phyloP scores from a whole-genome alignment of 1,284 basidiomycete genomes.

The Gymnopus androsaceus region DNA sequence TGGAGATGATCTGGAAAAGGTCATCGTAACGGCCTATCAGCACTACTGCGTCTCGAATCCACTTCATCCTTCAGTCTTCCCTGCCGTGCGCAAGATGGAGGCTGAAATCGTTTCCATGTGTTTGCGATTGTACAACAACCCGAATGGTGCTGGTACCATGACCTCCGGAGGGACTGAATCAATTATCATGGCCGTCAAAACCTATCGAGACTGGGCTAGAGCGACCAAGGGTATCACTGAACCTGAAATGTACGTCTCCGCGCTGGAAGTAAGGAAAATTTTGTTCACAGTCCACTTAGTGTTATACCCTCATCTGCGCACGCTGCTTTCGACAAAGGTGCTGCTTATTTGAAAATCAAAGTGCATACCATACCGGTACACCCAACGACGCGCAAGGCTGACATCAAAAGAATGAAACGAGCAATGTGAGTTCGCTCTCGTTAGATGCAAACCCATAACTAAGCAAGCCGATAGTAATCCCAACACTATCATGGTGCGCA shows the following conservation, averaged over 20 bases:
- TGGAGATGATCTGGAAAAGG: constrained; percentile 75
- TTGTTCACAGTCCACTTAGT: constrained; percentile 44
- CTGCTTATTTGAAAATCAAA: constrained; percentile 90
- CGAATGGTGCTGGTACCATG: constrained; percentile 85
- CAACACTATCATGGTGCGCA: constrained; percentile 77
- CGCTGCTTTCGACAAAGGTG: constrained; percentile 95
- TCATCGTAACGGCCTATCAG: constrained; percentile 71
- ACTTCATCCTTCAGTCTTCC: constrained; percentile 94
- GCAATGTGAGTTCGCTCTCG: constrained; percentile 71
- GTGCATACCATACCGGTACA: constrained; percentile 90
- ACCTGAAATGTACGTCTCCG: constrained; percentile 80
- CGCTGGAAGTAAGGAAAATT: not conserved
- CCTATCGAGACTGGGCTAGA: constrained; percentile 91
- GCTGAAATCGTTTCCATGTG: constrained; percentile 96
- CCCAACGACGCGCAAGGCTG: constrained; percentile 76
- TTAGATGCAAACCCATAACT: constrained; percentile 1
- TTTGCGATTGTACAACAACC: constrained; percentile 83
- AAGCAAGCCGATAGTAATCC: constrained; percentile 52
- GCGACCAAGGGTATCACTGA: constrained; percentile 85
- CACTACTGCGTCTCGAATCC: constrained; percentile 86
- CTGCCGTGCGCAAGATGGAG: constrained; percentile 95
- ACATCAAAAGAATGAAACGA: constrained; percentile 76
- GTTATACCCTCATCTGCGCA: constrained; percentile 86
- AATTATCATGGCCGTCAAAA: constrained; percentile 93
- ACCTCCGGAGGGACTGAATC: constrained; percentile 97